These are phyloP conservation scores for Trebouxiophyceae sp. DNA, from an alignment of 163 green algal genomes.

Conservation along the genomic window DNA sequence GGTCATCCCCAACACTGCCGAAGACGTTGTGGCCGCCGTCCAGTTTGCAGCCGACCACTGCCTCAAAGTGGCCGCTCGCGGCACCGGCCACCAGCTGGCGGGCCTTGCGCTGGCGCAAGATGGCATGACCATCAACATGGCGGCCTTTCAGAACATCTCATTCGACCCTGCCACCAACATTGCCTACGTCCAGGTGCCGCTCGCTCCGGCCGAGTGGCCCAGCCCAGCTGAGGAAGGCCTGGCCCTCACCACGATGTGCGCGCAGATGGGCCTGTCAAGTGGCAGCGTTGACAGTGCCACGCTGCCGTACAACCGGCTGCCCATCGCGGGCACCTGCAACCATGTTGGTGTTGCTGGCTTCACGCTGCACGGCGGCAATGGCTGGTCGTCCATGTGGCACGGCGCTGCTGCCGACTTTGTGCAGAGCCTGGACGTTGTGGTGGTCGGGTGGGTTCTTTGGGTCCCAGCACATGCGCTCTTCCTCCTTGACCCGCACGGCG, in stretches of 20 bases:
- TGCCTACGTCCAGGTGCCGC: not conserved
- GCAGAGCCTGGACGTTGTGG: slow-evolving; percentile 3
- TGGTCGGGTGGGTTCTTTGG: no score
- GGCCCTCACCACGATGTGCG: not conserved
- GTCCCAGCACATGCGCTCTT: no score
- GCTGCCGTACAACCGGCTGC: not conserved
- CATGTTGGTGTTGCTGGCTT: slow-evolving; percentile 3
- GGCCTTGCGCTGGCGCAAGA: not conserved
- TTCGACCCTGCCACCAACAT: not conserved
- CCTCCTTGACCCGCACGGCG: no score
- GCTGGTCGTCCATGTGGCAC: not conserved
- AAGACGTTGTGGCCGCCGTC: slow-evolving; percentile 4
- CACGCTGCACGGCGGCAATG: slow-evolving; percentile 2
- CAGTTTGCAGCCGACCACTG: slow-evolving; percentile 5
- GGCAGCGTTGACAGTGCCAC: not conserved
- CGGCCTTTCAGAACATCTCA: not conserved
- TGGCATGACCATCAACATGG: slow-evolving; percentile 5
- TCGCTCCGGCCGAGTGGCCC: no score
- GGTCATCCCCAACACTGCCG: not conserved
- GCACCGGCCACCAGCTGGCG: slow-evolving; percentile 4
- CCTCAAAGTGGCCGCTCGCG: slow-evolving; percentile 3
- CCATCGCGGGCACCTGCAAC: not conserved
- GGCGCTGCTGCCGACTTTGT: slow-evolving; percentile 1
- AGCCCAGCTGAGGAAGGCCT: no score
- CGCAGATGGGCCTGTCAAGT: slow-evolving; percentile 1